Conservation (phyloP, 2,329 filamentous ascomycete species). For the Akanthomyces lecanii region DNA sequence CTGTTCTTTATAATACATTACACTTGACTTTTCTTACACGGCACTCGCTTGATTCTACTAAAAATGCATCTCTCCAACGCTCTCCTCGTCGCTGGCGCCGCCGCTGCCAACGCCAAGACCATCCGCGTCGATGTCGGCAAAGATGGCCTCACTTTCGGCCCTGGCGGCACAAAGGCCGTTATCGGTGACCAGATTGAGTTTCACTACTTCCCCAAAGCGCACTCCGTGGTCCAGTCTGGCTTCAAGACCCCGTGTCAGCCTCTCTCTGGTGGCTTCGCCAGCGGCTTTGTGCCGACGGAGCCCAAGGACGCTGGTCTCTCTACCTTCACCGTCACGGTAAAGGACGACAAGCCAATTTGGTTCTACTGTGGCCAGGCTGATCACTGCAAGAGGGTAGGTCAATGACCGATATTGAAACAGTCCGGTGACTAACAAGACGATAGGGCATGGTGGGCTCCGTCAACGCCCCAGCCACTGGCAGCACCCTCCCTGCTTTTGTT, state of each 20-base stretch:
- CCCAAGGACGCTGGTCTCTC: constrained; percentile 32
- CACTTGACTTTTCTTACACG: neutral
- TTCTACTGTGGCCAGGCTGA: constrained; percentile 42
- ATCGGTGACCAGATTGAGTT: constrained; percentile 51
- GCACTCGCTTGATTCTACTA: neutral
- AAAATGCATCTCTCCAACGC: constrained; percentile 5
- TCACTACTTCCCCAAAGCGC: constrained; percentile 49
- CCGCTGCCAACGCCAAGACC: constrained; percentile 25
- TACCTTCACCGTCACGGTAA: constrained; percentile 43
- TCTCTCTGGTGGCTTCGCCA: constrained; percentile 39
- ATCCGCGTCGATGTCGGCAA: constrained; percentile 44
- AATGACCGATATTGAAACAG: neutral
- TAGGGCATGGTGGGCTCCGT: constrained; percentile 16
- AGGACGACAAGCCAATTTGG: constrained; percentile 39
- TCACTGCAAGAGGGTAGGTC: constrained; percentile 47
- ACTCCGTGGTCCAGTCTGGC: constrained; percentile 43
- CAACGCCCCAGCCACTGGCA: constrained; percentile 9
- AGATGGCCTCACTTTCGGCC: constrained; percentile 45
- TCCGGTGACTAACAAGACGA: neutral
- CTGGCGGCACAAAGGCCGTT: constrained; percentile 44
- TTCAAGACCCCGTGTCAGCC: constrained; percentile 42
- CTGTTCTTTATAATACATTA: neutral
- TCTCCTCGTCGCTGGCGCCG: neutral
- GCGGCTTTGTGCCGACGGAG: constrained; percentile 41
- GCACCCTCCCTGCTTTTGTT: constrained; percentile 5